A percentile compares a stretch with the other conserved stretches of the same genome.
Conservation (phyloP, 768 basidiomycete genomes). For the Tubosaeta sp. region DNA sequence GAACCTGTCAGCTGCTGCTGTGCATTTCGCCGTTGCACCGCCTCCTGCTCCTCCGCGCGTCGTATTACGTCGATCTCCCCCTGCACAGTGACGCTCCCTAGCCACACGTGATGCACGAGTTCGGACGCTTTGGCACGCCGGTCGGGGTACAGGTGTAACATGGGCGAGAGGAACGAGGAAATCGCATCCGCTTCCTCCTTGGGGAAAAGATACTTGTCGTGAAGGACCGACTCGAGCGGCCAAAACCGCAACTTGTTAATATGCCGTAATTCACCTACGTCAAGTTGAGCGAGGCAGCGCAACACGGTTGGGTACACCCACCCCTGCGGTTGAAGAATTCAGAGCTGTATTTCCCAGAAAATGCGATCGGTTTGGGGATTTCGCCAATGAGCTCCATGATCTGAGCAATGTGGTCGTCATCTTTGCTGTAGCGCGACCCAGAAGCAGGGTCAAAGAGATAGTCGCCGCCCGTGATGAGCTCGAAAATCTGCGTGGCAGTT, state of each 20-base stretch:
- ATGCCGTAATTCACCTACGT: conserved; percentile 76
- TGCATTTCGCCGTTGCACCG: conserved; percentile 14
- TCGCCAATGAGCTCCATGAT: conserved; percentile 96
- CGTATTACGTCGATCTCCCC: conserved; percentile 85
- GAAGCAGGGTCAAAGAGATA: conserved; percentile 98
- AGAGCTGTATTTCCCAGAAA: conserved; percentile 87
- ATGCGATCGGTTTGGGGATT: conserved; percentile 75
- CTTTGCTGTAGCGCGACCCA: conserved; percentile 92
- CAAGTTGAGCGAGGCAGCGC: background rate
- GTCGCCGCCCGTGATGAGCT: conserved; percentile 93
- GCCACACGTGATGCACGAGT: conserved; percentile 81
- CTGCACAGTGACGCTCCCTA: conserved; percentile 80
- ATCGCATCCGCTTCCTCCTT: conserved; percentile 77
- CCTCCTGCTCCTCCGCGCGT: conserved; percentile 55
- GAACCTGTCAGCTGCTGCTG: conserved; percentile 12
- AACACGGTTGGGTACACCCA: conserved; percentile 30
- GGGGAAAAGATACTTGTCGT: conserved; percentile 96
- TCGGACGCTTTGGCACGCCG: conserved; percentile 87
- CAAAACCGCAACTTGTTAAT: conserved; percentile 93
- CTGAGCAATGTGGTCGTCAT: conserved; percentile 97
- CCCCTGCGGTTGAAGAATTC: conserved; percentile 98
- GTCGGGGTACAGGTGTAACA: conserved; percentile 87
- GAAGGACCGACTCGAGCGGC: conserved; percentile 76
- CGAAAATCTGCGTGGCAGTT: conserved; percentile 64
- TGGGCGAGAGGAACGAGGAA: conserved; percentile 77